Percentiles rank a stretch among this genome's conserved stretches.
Evolutionary conservation across 2,329 filamentous ascomycete genomes (phyloP).

Genomic region (Calonectria crousiana): DNA sequence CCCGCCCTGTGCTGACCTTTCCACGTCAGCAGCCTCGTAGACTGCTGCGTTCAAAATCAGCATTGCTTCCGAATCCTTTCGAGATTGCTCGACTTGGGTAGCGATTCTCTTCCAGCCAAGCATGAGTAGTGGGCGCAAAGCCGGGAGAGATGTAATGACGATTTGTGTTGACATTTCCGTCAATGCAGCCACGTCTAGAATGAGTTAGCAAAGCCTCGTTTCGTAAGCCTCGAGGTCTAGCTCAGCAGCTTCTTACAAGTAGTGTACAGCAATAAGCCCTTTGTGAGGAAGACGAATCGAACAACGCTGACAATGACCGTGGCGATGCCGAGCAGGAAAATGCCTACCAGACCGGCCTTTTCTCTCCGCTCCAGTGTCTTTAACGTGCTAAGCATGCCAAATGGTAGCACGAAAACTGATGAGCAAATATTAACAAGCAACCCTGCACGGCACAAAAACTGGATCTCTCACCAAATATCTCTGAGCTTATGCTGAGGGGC

Average conservation of each 20-base stretch:
- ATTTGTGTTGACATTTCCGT: neutral
- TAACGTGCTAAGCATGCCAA: neutral
- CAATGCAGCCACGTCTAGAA: neutral
- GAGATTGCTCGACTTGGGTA: neutral
- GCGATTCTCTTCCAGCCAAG: neutral
- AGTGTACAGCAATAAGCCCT: neutral
- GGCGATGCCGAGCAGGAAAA: neutral
- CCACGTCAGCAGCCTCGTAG: neutral
- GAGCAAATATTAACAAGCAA: neutral
- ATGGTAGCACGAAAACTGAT: neutral
- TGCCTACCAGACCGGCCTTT: neutral
- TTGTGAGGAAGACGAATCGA: neutral
- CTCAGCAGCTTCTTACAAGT: neutral
- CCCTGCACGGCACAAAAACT: accelerated
- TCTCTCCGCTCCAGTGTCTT: neutral
- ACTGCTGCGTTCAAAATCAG: neutral
- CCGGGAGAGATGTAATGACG: neutral
- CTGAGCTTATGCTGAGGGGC: neutral
- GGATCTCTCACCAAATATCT: neutral
- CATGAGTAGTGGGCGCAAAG: neutral
- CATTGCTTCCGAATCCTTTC: neutral
- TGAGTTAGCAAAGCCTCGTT: neutral
- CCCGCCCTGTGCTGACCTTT: too few species aligned
- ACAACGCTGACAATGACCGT: neutral
- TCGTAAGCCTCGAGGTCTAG: too few species aligned